Base-by-base conservation (phyloP, 768 basidiomycete genomes). In the Hygrophoropsis aurantiaca region DNA sequence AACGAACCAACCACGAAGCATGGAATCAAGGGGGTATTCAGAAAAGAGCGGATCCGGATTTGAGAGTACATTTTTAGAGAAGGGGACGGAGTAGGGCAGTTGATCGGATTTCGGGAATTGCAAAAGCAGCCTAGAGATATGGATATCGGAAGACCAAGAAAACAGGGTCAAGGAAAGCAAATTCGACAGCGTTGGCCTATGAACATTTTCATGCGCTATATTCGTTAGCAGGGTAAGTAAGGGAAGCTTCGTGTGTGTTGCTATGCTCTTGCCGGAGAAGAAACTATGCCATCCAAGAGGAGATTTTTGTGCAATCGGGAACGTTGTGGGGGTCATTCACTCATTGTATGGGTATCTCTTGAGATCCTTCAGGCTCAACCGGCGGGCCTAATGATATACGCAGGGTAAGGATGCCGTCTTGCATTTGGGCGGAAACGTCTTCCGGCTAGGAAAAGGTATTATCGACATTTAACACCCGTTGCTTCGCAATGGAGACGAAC, bases 371-470 rank as follows among this genome's bases (percentile, higher is more conserved):
- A 25, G 60, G 55, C 44, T 66, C 51, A 50, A 67, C 72, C 9
- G 77, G 74, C 16, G 69, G 60, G 7, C 81, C 82, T 50, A 71
- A 73, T 42, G 73, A 63, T 51, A 87, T 74, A 54, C 64, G 79
- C 58, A 87, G 61, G 16, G 72, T 73, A 38, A 87, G 75, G 42
- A 87, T 61, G 27, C 85, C 85, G 58, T 84, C 78, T 53, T 76
- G 74, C 69, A 87, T 74, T 43, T 70, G 66, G 25, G 77, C 80
- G 23, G 69, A 60, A 43, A 86, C 60, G 54, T 86, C 78, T 57
- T 75, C 71, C 56, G 72, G 66, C 84, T 83, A 55, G 41, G 50
- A 51, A 42, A 26, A 46, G 33, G 21, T 26, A 36, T 33, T 47
- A 36, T 27, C 54, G 49, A 52, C 40, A 45, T 41, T 36, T 11